These are phyloP conservation scores for Coemansia umbellata DNA, from an alignment of 192 early-diverging fungal genomes.

Conservation along the genomic window DNA sequence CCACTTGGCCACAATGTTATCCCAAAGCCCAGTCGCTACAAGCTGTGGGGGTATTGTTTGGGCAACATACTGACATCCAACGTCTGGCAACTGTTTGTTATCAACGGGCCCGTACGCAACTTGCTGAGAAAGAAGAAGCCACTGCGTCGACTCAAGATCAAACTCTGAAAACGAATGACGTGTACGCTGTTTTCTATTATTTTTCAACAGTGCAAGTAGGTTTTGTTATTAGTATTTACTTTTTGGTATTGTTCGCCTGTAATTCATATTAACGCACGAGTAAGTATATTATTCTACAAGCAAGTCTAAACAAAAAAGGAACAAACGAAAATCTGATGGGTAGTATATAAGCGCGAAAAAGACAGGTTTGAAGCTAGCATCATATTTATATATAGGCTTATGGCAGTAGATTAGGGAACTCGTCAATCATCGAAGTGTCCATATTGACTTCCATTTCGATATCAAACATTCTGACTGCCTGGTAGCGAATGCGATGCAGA, in stretches of 20 bases:
- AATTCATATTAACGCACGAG: no score
- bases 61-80: conserved; percentile 39
- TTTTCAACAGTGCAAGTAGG: background rate
- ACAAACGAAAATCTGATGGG: background rate
- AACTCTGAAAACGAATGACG: conserved; percentile 19
- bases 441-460: conserved; percentile 47
- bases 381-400: background rate
- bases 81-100: conserved; percentile 48
- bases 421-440: conserved; percentile 38
- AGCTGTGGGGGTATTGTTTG: conserved; percentile 53
- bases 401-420: conserved; percentile 7
- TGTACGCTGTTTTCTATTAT: background rate
- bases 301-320: background rate
- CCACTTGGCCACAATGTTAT: conserved; percentile 58
- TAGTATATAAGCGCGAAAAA: background rate
- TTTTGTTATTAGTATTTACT: background rate
- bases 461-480: conserved; percentile 36
- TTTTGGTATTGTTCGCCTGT: no score
- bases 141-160: conserved; percentile 32
- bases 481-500: conserved; percentile 42
- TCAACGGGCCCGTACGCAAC: conserved; percentile 51
- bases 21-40: conserved; percentile 45
- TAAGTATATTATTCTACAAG: conserved; percentile 6
- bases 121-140: conserved; percentile 24
- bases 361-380: no score